Base-by-base conservation (phyloP, 352 stramenopile species). In the Phytophthora melonis region DNA sequence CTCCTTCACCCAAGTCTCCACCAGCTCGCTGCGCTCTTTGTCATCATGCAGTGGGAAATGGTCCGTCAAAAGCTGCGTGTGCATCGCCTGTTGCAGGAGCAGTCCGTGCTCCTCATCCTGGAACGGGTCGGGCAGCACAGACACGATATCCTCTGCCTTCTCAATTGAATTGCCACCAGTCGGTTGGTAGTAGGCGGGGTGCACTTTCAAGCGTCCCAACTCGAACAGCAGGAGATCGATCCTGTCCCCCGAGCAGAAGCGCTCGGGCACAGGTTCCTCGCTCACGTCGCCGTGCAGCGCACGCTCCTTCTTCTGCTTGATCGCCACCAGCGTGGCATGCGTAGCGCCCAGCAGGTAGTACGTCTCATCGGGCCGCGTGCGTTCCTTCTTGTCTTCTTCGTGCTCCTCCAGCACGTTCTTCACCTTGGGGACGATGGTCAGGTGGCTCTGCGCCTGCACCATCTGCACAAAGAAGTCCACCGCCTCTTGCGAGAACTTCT, bases 21-120 rank as follows among this genome's bases (percentile, higher is more conserved):
- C 78, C 30, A 96, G 73, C 18, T 82, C 62, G 32, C 77, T 83
- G 54, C 88, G 87, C 67, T 95, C 89, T 36, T 78, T 68, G 70
- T 92, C 82, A 50, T 96, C 81, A 58, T 96, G 89, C 19, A 96
- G 74, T 4, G 87, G 87, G 54, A 95, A 95, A 55, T 89, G 85
- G 39, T 94, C 86, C 23, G 67, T 85, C 45, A 95, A 65, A 3
- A 96, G 68, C 18, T 83, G 79, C 16, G 84, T 80, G 70, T 93
- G 82, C 58, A 93, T 81, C 14, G 86, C 84, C 68, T 93, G 87
- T 11, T 90, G 82, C 32, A 96, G 75, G 1, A 96, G 71, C 21
- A 84, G 68, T 6, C 87, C 85, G 61, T 93, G 82, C 58, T 94
- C 89, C 30, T 90, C 82, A 39, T 81, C 79, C 41, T 92, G 74